Evolutionary conservation across 345 rosid genomes (phyloP), one percentile per base, ranked within the genome.

Genomic region (Bruguiera sexangula): DNA sequence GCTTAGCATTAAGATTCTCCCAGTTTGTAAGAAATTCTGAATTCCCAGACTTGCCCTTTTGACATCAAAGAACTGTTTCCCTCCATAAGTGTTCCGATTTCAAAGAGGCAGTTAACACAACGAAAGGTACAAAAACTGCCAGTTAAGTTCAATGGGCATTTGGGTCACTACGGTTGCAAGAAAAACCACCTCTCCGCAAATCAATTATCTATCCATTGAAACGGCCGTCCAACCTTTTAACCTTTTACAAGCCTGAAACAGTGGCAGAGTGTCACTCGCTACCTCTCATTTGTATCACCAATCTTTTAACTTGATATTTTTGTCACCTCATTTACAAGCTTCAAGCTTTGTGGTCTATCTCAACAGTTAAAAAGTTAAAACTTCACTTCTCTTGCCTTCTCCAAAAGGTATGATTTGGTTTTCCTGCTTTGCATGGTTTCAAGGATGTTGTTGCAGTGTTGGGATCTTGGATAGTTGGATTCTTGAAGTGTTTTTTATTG

Each of bases 201-300:
- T 4, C 68, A 57, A 68, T 74, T 79, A 71, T 20, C 63, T 68
- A 43, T 43, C 69, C 80, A 68, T 65, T 48, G 71, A 65, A 67
- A 70, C 54, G 37, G 70, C 34, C 76, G 26, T 73, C 77, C 63
- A 20, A 26, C 71, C 69, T n/a, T 31, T 73, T 63, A 21, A 56
- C 24, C 11, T 20, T n/a, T n/a, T n/a, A 19, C 26, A 6, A 53
- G 50, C 51, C 48, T 32, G 37, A 19, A 8, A 43, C 60, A 30
- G 32, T 22, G 34, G 32, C 54, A 43, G 27, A 32, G n/a, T 15
- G 34, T 20, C 34, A 32, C 9, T 9, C 21, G 43, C 59, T 63
- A 24, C 54, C 81, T 53, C 66, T 6, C 51, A 24, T 65, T 50
- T 24, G 15, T 24, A n/a, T 56, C 60, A 10, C n/a, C 77, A 31